A percentile compares a stretch with the other conserved stretches of the same genome.
Conservation (phyloP, 352 stramenopile species). For the Phytophthora pisi region DNA sequence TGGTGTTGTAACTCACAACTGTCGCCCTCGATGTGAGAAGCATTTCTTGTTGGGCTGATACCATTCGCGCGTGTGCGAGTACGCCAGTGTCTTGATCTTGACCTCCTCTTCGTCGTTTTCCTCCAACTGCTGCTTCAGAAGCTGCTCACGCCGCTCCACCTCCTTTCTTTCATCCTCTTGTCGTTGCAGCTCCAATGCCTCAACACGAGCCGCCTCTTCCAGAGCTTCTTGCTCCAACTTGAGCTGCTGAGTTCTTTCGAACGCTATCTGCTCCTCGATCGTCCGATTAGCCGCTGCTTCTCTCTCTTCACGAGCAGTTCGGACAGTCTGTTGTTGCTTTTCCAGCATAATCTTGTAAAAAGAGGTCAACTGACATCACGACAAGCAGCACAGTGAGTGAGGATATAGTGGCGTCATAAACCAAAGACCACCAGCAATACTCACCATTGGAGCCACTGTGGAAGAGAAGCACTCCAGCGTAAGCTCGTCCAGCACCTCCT, state of each 20-base stretch:
- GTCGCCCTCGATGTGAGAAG: constrained; percentile 58
- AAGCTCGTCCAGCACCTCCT: constrained; percentile 46
- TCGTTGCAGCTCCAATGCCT: constrained; percentile 15
- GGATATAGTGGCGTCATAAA: not conserved
- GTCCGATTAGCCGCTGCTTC: constrained; percentile 34
- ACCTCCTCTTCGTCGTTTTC: constrained; percentile 66
- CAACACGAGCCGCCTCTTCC: constrained; percentile 32
- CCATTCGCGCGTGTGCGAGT: constrained; percentile 64
- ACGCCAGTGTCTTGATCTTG: constrained; percentile 63
- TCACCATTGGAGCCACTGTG: constrained; percentile 31
- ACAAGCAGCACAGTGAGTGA: constrained; percentile 1
- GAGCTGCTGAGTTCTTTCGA: constrained; percentile 23
- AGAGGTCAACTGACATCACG: constrained; percentile 37
- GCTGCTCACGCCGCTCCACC: constrained; percentile 22
- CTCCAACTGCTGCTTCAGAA: constrained; percentile 46
- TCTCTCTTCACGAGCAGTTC: constrained; percentile 26
- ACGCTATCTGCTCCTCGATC: constrained; percentile 25
- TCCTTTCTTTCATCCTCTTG: constrained; percentile 35
- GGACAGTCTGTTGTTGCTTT: constrained; percentile 33
- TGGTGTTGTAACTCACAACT: constrained; percentile 44
- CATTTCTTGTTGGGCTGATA: constrained; percentile 70
- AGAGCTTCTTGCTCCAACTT: constrained; percentile 24
- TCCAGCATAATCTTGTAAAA: constrained; percentile 42
- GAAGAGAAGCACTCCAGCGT: constrained; percentile 45
- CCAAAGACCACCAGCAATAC: not conserved